Evolutionary conservation across 345 rosid species (phyloP).

Genomic region (Mangifera indica): DNA sequence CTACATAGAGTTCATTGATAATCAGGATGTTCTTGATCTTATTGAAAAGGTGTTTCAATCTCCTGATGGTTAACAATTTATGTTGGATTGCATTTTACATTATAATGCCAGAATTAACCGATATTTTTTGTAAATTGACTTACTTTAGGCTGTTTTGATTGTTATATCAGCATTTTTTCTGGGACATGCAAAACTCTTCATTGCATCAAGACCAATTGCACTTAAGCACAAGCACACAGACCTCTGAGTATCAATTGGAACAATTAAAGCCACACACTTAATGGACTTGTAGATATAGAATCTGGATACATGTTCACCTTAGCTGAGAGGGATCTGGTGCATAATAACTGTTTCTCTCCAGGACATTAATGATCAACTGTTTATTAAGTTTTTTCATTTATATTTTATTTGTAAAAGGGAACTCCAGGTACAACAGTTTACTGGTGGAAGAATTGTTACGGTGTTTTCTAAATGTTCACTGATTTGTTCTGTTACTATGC

Average conservation of each 20-base stretch:
- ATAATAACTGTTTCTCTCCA: background rate
- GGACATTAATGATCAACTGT: background rate
- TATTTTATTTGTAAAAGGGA: conserved; percentile 6
- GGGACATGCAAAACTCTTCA: background rate
- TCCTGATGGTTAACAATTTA: background rate
- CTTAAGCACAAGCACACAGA: background rate
- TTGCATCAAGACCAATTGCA: background rate
- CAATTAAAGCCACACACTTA: background rate
- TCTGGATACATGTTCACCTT: background rate
- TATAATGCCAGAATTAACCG: background rate
- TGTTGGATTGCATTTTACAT: background rate
- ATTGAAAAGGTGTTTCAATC: conserved; percentile 72
- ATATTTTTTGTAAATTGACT: background rate
- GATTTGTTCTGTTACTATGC: background rate
- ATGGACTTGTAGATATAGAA: background rate
- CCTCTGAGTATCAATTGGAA: background rate
- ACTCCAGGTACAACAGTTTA: background rate
- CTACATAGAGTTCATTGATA: conserved; percentile 93
- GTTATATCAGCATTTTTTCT: background rate
- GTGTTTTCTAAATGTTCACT: too few relatives aligned
- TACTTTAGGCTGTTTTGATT: background rate
- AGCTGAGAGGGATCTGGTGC: background rate
- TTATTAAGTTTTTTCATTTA: background rate
- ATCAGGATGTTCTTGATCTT: conserved; percentile 93
- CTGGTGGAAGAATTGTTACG: background rate